Evolutionary conservation across 2,329 filamentous ascomycete species (phyloP).

Genomic region (Alternaria gansuensis): DNA sequence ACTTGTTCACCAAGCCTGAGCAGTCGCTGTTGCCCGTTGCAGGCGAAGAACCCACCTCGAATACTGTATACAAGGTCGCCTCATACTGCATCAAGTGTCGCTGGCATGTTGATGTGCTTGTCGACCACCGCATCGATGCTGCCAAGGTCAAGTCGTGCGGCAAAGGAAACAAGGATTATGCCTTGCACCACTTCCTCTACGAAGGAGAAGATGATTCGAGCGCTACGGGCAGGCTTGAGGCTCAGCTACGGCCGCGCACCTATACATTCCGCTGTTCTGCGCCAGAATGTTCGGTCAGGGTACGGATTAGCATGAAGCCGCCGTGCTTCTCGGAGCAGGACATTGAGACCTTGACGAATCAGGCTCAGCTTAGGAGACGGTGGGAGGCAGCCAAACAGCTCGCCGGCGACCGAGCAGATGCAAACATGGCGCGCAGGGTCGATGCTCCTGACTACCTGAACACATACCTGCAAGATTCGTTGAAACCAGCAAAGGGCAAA

Average conservation of each 20-base stretch:
- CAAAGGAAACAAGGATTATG: constrained; percentile 56
- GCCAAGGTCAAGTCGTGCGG: constrained; percentile 55
- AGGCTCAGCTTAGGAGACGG: constrained; percentile 61
- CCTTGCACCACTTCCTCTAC: constrained; percentile 68
- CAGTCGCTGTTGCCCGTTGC: constrained; percentile 62
- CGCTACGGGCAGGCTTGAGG: constrained; percentile 25
- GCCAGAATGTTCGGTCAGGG: constrained; percentile 62
- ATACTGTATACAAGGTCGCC: constrained; percentile 64
- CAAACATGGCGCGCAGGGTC: constrained; percentile 61
- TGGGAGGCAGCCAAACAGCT: constrained; percentile 62
- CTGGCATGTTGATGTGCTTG: constrained; percentile 67
- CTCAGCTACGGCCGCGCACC: constrained; percentile 30
- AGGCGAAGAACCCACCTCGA: constrained; percentile 51
- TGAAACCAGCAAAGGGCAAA: constrained; percentile 60
- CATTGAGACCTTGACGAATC: constrained; percentile 64
- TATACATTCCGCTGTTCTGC: constrained; percentile 67
- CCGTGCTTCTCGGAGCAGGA: constrained; percentile 62
- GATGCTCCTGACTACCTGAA: constrained; percentile 66
- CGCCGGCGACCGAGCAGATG: constrained; percentile 64
- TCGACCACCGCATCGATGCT: constrained; percentile 60
- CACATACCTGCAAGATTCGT: constrained; percentile 68
- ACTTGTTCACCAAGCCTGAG: constrained; percentile 64
- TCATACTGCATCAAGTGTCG: constrained; percentile 70
- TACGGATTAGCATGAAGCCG: constrained; percentile 63
- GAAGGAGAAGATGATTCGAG: constrained; percentile 30